Evolutionary conservation across 2,329 filamentous ascomycete species (phyloP), one percentile per base, ranked within the genome.

Genomic region (Blumeria hordei): DNA sequence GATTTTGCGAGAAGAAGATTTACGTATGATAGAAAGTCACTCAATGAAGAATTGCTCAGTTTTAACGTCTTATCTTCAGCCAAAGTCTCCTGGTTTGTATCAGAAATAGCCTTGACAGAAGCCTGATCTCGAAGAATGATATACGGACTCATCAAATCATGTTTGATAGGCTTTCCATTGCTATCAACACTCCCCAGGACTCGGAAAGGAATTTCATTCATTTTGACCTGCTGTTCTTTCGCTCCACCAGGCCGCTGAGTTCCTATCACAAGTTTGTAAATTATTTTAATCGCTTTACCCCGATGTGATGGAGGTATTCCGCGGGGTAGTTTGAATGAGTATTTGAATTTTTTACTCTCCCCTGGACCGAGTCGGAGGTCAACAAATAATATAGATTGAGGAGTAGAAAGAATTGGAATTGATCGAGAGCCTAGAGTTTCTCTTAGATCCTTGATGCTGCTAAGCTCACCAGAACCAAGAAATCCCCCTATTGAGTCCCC

Each of bases 401-500:
- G 88, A 5, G 90, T 96, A 14, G 86, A 92, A n/a, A 98, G 74
- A 50, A 98, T 71, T 0, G 92, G 92, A 45, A 98, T 82, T 2
- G 85, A 83, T 65, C 87, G 88, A 35, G 87, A 84, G 65, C 83
- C 92, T 32, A 83, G 84, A 53, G 84, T 82, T 3, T 85, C 85
- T 60, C 88, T 83, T 86, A 96, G 95, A 65, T 96, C 88, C 63
- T 88, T 88, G 65, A 98, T 88, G 57, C 84, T 93, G 69, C 90
- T 94, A 60, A 93, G 78, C 63, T 95, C 88, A 54, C 82, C 81
- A 50, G 82, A 79, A 7, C 88, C 87, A n/a, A 96, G 72, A 3
- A 98, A 70, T 55, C 92, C 88, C 54, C 85, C 87, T 7, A 98
- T 72, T 1, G 88, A 94, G 65, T 83, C 92, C 58, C 87, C 85